phyloP scores from a whole-genome alignment of 805 yeast species.

The Suhomyces vadensis region DNA sequence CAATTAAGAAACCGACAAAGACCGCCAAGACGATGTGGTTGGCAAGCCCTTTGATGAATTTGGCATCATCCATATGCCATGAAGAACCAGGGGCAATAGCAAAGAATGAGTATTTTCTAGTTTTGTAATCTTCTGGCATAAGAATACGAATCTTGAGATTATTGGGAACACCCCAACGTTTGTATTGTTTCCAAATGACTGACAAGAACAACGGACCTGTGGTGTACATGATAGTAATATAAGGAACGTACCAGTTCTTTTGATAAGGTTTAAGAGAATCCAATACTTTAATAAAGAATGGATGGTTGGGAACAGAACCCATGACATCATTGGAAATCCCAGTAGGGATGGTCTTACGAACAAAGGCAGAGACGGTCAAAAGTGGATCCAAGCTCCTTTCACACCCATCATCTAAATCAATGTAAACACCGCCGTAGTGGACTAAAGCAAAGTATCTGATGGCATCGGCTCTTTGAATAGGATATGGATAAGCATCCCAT shows the following conservation, averaged over 20 bases:
- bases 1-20: slow-evolving; percentile 65
- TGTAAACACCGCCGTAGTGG: slow-evolving; percentile 87
- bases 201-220: slow-evolving; percentile 90
- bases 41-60: slow-evolving; percentile 69
- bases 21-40: slow-evolving; percentile 74
- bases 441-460: slow-evolving; percentile 81
- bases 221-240: slow-evolving; percentile 87
- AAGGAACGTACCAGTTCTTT: slow-evolving; percentile 78
- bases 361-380: slow-evolving; percentile 79
- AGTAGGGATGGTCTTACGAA: slow-evolving; percentile 83
- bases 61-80: slow-evolving; percentile 91
- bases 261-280: slow-evolving; percentile 61
- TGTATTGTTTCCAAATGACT: slow-evolving; percentile 84
- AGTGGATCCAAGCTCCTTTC: slow-evolving; percentile 76
- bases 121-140: slow-evolving; percentile 71
- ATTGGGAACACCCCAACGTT: slow-evolving; percentile 73
- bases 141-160: slow-evolving; percentile 67
- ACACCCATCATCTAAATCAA: slow-evolving; percentile 91
- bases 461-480: slow-evolving; percentile 88
- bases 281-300: slow-evolving; percentile 73
- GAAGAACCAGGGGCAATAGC: slow-evolving; percentile 80
- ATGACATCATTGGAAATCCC: slow-evolving; percentile 92
- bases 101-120: slow-evolving; percentile 63
- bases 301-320: slow-evolving; percentile 87
- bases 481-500: slow-evolving; percentile 74